These are phyloP conservation scores for Thinopyrum obtusiflorum DNA, from an alignment of 202 grass and related monocot species.

Conservation along the genomic window DNA sequence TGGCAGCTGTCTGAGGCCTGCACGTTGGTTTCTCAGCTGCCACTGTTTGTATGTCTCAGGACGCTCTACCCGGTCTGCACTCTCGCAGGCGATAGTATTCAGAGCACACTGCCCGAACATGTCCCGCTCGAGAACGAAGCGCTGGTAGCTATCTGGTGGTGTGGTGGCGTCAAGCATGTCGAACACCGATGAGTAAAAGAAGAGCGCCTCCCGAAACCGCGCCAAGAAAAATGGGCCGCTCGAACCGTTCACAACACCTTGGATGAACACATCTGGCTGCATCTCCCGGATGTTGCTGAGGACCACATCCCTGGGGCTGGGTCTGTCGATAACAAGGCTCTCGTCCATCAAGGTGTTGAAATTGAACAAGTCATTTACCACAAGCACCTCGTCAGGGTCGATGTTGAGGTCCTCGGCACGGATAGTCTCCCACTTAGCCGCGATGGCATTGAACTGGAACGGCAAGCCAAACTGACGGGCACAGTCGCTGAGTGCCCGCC, in stretches of 20 bases:
- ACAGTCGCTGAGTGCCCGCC: slow-evolving; percentile 41
- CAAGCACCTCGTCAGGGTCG: slow-evolving; percentile 50
- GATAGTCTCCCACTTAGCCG: slow-evolving; percentile 51
- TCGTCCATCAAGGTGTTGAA: slow-evolving; percentile 60
- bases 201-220: slow-evolving; percentile 57
- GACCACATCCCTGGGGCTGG: slow-evolving; percentile 54
- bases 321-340: slow-evolving; percentile 47
- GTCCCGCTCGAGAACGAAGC: slow-evolving; percentile 45
- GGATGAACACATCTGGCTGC: slow-evolving; percentile 52
- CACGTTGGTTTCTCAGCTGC: slow-evolving; percentile 50
- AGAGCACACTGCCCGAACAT: slow-evolving; percentile 41
- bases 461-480: slow-evolving; percentile 42
- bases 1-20: slow-evolving; percentile 59
- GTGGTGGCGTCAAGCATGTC: slow-evolving; percentile 68
- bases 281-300: slow-evolving; percentile 59
- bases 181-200: slow-evolving; percentile 56
- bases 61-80: slow-evolving; percentile 48
- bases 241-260: slow-evolving; percentile 53
- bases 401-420: slow-evolving; percentile 35
- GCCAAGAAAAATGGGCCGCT: slow-evolving; percentile 60
- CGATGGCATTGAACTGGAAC: slow-evolving; percentile 54
- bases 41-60: slow-evolving; percentile 79
- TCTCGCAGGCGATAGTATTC: slow-evolving; percentile 69
- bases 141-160: slow-evolving; percentile 31
- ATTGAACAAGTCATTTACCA: slow-evolving; percentile 53